Percentiles rank a stretch among this genome's conserved stretches.
These are phyloP conservation scores for Saitozyma sp. DNA, from an alignment of 768 basidiomycete species.

Conservation along the genomic window DNA sequence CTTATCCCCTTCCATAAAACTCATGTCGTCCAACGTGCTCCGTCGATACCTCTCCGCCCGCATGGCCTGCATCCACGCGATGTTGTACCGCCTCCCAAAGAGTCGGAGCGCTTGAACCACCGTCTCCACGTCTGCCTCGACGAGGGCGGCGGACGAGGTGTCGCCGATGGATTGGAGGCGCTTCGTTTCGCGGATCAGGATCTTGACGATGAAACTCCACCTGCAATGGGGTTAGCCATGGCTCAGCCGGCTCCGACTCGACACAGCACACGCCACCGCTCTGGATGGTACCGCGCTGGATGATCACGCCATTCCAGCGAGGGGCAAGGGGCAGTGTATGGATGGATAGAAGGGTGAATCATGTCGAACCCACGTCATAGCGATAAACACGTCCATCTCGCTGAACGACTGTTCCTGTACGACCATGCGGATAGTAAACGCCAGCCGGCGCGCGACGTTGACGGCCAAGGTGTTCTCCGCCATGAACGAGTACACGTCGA, in stretches of 20 bases:
- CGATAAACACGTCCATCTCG: conserved; percentile 43
- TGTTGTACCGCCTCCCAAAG: conserved; percentile 29
- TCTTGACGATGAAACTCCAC: conserved; percentile 40
- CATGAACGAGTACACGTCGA: conserved; percentile 28
- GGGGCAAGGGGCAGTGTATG: background rate
- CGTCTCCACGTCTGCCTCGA: conserved; percentile 33
- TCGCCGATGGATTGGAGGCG: conserved; percentile 27
- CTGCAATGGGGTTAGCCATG: conserved; percentile 11
- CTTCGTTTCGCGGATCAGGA: conserved; percentile 44
- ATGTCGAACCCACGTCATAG: conserved; percentile 46
- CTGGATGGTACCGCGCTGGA: too few relatives aligned
- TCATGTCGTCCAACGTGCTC: conserved; percentile 19
- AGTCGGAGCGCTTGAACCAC: conserved; percentile 24
- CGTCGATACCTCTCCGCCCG: conserved; percentile 28
- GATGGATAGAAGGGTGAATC: background rate
- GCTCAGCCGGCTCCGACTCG: background rate
- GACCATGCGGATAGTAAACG: conserved; percentile 19
- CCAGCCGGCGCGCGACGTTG: conserved; percentile 30
- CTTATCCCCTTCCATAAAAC: conserved; percentile 26
- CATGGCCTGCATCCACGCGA: conserved; percentile 32
- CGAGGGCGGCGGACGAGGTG: conserved; percentile 4
- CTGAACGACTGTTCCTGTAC: conserved; percentile 7
- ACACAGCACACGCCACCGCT: too few relatives aligned
- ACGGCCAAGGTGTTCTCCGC: conserved; percentile 33
- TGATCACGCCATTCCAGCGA: too few relatives aligned